Evolutionary conservation across 768 basidiomycete genomes (phyloP).

Genomic region (Mrakia frigida): DNA sequence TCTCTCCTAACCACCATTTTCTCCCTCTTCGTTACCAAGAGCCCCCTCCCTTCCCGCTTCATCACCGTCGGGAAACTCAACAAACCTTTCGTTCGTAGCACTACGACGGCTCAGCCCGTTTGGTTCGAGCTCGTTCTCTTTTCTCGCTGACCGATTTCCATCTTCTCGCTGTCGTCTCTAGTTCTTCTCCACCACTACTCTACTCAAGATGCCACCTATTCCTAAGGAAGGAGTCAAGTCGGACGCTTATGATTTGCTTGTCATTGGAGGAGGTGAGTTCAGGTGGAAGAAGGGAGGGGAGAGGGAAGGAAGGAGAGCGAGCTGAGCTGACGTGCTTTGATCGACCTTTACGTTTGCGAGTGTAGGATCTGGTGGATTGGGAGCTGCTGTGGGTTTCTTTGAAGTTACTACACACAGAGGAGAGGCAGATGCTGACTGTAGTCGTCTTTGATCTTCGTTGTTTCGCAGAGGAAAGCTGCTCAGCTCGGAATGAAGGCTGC

Average conservation of each 20-base stretch:
- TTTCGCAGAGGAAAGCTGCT: conserved; percentile 73
- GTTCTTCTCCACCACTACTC: conserved; percentile 13
- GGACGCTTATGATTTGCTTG: conserved; percentile 26
- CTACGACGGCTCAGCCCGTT: background rate
- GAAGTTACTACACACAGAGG: no score
- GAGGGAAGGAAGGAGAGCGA: background rate
- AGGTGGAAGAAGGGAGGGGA: background rate
- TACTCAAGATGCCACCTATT: conserved; percentile 28
- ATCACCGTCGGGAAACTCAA: background rate
- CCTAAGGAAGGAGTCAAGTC: conserved; percentile 9
- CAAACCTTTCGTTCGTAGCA: no score
- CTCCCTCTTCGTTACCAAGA: conserved; percentile 4
- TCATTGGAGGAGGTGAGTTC: conserved; percentile 33
- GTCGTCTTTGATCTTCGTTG: background rate
- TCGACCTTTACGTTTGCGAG: background rate
- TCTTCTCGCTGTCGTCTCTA: background rate
- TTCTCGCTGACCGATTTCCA: background rate
- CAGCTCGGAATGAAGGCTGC: conserved; percentile 90
- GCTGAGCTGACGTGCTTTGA: background rate
- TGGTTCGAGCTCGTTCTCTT: no score
- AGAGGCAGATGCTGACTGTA: background rate
- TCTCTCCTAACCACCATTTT: background rate
- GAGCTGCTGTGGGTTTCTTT: conserved; percentile 61
- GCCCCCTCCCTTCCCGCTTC: background rate
- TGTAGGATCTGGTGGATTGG: conserved; percentile 84